phyloP scores from a whole-genome alignment of 306 rosid genomes.

The Mucuna pruriens region DNA sequence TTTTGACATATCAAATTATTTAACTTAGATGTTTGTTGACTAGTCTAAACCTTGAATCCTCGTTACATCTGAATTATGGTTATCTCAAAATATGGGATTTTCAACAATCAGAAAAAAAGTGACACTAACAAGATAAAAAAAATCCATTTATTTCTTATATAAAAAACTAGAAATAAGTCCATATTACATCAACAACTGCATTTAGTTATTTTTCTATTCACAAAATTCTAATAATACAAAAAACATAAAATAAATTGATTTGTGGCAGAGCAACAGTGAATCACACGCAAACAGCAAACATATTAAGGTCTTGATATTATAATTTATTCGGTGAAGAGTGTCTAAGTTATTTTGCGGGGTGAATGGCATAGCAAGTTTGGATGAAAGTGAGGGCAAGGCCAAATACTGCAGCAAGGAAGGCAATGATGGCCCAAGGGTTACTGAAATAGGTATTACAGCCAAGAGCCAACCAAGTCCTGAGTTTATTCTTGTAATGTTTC shows the following conservation, averaged over 20 bases:
- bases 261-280: neutral
- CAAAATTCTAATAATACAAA: neutral
- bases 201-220: no score
- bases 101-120: no score
- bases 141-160: no score
- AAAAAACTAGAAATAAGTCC: no score
- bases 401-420: neutral
- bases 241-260: no score
- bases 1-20: no score
- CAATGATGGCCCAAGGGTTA: constrained; percentile 40
- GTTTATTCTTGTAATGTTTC: neutral
- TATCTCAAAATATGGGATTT: no score
- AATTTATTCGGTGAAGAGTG: neutral
- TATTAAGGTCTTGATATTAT: neutral
- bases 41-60: no score
- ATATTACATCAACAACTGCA: neutral
- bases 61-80: no score
- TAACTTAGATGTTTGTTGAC: no score
- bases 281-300: neutral
- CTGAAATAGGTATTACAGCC: constrained; percentile 29
- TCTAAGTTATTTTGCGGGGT: neutral
- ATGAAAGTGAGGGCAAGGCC: constrained; percentile 5
- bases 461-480: constrained; percentile 40
- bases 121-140: no score
- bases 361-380: constrained; percentile 9